Conservation (phyloP, 2,329 filamentous ascomycete genomes). For the Leptographium wingfieldii region DNA sequence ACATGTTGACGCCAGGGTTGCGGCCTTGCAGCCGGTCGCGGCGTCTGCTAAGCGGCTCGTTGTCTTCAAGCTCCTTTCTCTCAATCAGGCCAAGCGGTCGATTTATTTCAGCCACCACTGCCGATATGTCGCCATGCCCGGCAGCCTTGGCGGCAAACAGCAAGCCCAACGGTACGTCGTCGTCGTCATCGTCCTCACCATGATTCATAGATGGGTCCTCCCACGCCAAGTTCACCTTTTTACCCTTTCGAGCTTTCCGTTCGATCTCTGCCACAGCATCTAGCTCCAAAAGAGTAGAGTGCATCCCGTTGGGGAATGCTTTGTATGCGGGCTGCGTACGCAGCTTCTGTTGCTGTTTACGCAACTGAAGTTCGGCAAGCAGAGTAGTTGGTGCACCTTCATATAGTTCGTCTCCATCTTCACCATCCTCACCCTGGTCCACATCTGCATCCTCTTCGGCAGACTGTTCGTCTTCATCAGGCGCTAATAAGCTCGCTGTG, state of each 20-base stretch:
- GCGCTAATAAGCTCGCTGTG: conserved; percentile 1
- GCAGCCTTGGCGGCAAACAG: conserved; percentile 53
- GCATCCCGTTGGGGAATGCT: conserved; percentile 61
- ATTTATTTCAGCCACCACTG: conserved; percentile 42
- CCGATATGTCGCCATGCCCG: conserved; percentile 30
- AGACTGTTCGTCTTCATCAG: conserved; percentile 17
- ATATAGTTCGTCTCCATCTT: conserved; percentile 37
- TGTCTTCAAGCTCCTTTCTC: conserved; percentile 76
- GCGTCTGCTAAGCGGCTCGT: conserved; percentile 71
- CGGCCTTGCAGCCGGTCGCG: conserved; percentile 62
- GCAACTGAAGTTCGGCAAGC: conserved; percentile 79
- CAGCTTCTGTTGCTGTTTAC: conserved; percentile 77
- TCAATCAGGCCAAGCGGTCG: conserved; percentile 66
- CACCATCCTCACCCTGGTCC: conserved; percentile 27
- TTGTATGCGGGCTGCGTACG: conserved; percentile 58
- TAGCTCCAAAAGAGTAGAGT: conserved; percentile 78
- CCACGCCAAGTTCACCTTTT: conserved; percentile 82
- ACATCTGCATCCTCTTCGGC: conserved; percentile 13
- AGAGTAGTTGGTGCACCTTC: conserved; percentile 76
- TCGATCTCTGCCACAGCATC: conserved; percentile 84
- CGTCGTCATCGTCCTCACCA: conserved; percentile 47
- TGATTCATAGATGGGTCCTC: conserved; percentile 50
- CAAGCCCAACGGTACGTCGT: conserved; percentile 80
- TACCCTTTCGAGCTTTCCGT: conserved; percentile 57
- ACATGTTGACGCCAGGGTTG: conserved; percentile 22